phyloP scores from a whole-genome alignment of 2,329 filamentous ascomycete genomes.

The Clonostachys rhizophaga region DNA sequence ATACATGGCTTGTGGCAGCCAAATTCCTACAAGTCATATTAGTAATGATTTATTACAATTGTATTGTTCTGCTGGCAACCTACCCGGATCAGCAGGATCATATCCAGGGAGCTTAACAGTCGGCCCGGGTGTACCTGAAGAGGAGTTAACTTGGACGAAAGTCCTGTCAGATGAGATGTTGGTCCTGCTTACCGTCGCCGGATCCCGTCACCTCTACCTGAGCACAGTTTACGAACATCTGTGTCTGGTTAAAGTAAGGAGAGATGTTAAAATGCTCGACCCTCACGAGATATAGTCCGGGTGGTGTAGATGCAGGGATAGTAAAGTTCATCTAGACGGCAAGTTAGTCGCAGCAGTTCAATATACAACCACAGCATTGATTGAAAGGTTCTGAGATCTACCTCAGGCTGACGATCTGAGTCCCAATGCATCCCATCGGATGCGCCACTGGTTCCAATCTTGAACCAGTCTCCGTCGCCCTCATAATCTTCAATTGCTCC shows the following conservation, averaged over 20 bases:
- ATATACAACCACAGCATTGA: no score
- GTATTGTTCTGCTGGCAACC: no score
- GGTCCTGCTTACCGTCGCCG: slow-evolving; percentile 1
- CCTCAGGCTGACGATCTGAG: slow-evolving; percentile 6
- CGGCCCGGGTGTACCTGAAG: slow-evolving; percentile 7
- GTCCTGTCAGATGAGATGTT: no score
- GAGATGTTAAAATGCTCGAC: slow-evolving; percentile 23
- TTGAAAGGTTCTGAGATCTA: no score
- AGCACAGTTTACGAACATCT: slow-evolving; percentile 19
- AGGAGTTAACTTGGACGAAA: no score
- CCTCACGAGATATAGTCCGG: slow-evolving; percentile 15
- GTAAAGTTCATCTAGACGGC: slow-evolving; percentile 14
- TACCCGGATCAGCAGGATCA: slow-evolving; percentile 8
- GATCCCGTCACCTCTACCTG: slow-evolving; percentile 11
- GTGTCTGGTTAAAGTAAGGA: slow-evolving; percentile 15
- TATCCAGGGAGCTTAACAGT: slow-evolving; percentile 18
- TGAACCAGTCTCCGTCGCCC: slow-evolving; percentile 21
- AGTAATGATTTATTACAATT: no score
- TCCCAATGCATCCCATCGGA: slow-evolving; percentile 14
- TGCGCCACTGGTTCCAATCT: slow-evolving; percentile 12
- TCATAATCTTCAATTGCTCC: slow-evolving; percentile 12
- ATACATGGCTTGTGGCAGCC: no score
- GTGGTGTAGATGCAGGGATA: slow-evolving; percentile 7
- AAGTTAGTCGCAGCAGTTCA: no score
- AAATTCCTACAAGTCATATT: no score